Evolutionary conservation across 345 rosid species (phyloP).

Genomic region (Kernera saxatilis): DNA sequence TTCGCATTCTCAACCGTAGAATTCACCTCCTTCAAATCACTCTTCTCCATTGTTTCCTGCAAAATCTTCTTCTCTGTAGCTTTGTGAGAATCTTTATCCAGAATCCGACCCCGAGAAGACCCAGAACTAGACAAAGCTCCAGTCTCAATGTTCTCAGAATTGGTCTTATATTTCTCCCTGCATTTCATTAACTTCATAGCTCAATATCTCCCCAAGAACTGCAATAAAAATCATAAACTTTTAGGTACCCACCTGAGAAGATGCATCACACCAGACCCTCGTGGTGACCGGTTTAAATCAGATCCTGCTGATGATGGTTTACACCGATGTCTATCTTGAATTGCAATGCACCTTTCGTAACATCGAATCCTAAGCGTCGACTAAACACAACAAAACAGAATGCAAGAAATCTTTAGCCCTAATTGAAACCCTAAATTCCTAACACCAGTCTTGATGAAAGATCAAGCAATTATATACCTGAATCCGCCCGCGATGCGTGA

Average conservation of each 20-base stretch:
- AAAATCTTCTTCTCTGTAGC: slow-evolving; percentile 23
- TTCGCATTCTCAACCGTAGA: background rate
- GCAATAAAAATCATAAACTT: background rate
- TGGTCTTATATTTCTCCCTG: slow-evolving; percentile 49
- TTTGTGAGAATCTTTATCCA: slow-evolving; percentile 20
- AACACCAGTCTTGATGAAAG: background rate
- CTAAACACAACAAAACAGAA: slow-evolving; percentile 28
- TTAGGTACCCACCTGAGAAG: slow-evolving; percentile 22
- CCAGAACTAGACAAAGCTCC: slow-evolving; percentile 17
- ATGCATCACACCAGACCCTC: slow-evolving; percentile 43
- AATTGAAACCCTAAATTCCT: background rate
- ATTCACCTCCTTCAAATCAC: background rate
- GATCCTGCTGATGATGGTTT: slow-evolving; percentile 18
- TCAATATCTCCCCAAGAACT: background rate
- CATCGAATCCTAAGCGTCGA: slow-evolving; percentile 58
- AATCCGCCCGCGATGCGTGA: slow-evolving; percentile 68
- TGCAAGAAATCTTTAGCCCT: background rate
- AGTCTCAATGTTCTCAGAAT: slow-evolving; percentile 19
- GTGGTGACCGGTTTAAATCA: slow-evolving; percentile 28
- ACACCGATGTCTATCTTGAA: slow-evolving; percentile 39
- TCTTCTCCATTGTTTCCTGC: slow-evolving; percentile 21
- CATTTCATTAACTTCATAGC: background rate
- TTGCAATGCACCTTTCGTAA: slow-evolving; percentile 46
- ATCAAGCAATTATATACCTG: slow-evolving; percentile 42
- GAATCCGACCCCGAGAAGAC: background rate